Conservation (phyloP, 1,139 yeast species). For the Lodderomyces beijingensis region DNA sequence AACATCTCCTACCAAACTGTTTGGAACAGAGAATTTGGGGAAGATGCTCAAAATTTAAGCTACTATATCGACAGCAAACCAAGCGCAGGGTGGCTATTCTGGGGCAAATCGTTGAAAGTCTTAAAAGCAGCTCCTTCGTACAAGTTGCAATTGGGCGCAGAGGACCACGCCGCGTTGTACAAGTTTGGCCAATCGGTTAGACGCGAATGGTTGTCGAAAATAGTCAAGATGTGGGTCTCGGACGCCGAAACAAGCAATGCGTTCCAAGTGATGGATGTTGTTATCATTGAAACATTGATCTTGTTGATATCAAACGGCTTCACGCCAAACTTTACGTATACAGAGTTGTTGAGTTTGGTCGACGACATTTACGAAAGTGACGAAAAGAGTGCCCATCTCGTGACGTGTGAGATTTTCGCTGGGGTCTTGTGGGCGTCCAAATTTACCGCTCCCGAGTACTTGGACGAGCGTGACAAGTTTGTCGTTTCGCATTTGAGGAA, state of each 20-base stretch:
- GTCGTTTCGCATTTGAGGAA: constrained; percentile 38
- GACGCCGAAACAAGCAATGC: constrained; percentile 62
- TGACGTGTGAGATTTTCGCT: constrained; percentile 55
- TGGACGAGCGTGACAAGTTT: constrained; percentile 41
- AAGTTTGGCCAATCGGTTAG: constrained; percentile 45
- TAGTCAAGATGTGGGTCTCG: constrained; percentile 54
- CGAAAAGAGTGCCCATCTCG: constrained; percentile 62
- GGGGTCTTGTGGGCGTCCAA: constrained; percentile 54
- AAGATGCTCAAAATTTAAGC: constrained; percentile 39
- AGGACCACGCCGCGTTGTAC: constrained; percentile 38
- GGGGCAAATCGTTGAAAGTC: constrained; percentile 62
- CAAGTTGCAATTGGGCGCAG: constrained; percentile 28
- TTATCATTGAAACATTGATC: constrained; percentile 44
- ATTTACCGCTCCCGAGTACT: constrained; percentile 21
- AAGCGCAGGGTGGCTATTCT: constrained; percentile 70
- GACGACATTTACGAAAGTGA: constrained; percentile 52
- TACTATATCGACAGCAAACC: constrained; percentile 57
- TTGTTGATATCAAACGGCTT: constrained; percentile 42
- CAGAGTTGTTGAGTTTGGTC: constrained; percentile 49
- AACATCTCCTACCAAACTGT: constrained; percentile 32
- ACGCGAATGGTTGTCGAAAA: constrained; percentile 54
- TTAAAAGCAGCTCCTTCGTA: constrained; percentile 26
- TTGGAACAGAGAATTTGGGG: constrained; percentile 55
- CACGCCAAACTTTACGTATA: constrained; percentile 27
- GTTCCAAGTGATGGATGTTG: constrained; percentile 60